Evolutionary conservation across 202 grass and related monocot genomes (phyloP).

Genomic region (Schoenoplectus triqueter): DNA sequence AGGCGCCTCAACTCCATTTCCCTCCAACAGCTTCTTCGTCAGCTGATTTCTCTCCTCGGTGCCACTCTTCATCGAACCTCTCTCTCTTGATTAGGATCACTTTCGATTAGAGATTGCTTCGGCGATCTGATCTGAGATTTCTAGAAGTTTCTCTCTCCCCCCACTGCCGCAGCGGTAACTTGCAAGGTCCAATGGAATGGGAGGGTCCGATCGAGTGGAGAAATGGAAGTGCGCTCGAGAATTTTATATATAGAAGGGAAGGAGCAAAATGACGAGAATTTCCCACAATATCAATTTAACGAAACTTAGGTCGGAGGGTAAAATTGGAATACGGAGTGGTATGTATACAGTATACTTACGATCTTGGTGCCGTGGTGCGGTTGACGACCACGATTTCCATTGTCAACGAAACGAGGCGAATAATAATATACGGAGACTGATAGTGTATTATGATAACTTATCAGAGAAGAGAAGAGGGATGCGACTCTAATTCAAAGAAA

Average conservation of each 20-base stretch:
- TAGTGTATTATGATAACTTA: too few species aligned
- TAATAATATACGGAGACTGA: too few species aligned
- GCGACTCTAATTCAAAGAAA: too few species aligned
- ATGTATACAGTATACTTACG: too few species aligned
- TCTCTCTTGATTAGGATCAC: neutral
- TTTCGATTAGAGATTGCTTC: neutral
- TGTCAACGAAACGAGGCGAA: too few species aligned
- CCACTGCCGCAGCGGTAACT: too few species aligned
- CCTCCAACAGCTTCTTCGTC: conserved; percentile 26
- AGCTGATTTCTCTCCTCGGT: conserved; percentile 31
- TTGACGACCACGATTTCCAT: too few species aligned
- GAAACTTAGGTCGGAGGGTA: neutral
- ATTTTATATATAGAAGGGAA: neutral
- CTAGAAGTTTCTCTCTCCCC: neutral
- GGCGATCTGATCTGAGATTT: neutral
- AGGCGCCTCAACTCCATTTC: neutral
- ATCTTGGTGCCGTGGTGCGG: too few species aligned
- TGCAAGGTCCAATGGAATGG: neutral
- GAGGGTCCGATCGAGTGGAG: neutral
- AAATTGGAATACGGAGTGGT: neutral
- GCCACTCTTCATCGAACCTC: conserved; percentile 6
- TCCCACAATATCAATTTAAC: neutral
- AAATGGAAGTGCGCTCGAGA: neutral
- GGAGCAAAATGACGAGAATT: neutral
- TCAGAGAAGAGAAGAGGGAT: too few species aligned